A percentile compares a stretch with the other conserved stretches of the same genome.
phyloP scores from a whole-genome alignment of 306 rosid genomes.

The Citrullus amarus region DNA sequence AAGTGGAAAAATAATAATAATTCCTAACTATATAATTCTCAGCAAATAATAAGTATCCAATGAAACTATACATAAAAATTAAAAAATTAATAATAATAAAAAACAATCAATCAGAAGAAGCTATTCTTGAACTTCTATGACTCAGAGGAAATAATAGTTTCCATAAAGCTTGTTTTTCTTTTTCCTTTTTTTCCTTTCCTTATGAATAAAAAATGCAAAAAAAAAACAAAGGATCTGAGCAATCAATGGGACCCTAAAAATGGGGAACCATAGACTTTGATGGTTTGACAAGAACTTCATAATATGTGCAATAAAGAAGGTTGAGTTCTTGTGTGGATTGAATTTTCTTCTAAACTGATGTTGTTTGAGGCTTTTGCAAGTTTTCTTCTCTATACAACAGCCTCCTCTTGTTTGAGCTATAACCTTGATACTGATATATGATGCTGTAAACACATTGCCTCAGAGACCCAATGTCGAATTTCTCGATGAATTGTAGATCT shows the following conservation, averaged over 20 bases:
- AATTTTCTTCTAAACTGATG: constrained; percentile 24
- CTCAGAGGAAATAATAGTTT: background rate
- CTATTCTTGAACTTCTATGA: background rate
- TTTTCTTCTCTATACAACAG: constrained; percentile 58
- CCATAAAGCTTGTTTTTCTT: background rate
- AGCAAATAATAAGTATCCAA: background rate
- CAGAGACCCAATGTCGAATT: constrained; percentile 39
- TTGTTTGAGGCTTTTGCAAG: constrained; percentile 52
- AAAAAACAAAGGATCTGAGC: background rate
- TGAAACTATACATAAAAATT: background rate
- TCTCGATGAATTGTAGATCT: constrained; percentile 62
- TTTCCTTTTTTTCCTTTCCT: background rate
- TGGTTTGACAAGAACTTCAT: background rate
- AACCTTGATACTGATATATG: constrained; percentile 84
- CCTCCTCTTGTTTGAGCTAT: constrained; percentile 65
- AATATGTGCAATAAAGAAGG: background rate
- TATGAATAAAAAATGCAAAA: background rate
- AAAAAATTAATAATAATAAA: no score
- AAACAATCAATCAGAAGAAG: background rate
- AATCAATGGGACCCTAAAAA: constrained; percentile 1
- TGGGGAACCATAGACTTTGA: background rate
- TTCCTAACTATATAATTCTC: background rate
- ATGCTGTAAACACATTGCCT: constrained; percentile 91
- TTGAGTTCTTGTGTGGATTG: background rate
- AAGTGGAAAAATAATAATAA: no score